Evolutionary conservation across 192 early-diverging fungal species (phyloP).

Genomic region (Phlyctochytrium arcticum): DNA sequence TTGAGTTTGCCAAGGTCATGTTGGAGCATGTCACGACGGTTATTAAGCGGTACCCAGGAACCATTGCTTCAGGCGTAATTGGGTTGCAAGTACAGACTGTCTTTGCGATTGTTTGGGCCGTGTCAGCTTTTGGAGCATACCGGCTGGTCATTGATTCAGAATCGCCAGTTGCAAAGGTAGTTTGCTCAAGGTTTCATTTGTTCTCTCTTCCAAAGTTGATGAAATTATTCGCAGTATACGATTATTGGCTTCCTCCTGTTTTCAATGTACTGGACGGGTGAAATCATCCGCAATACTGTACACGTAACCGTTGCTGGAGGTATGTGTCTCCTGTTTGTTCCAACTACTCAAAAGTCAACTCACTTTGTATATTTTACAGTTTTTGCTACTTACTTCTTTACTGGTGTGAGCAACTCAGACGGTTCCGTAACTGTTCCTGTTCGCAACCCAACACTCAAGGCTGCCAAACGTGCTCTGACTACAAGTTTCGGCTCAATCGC

Average conservation of each 20-base stretch:
- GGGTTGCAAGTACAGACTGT: constrained; percentile 53
- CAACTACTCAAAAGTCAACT: no score
- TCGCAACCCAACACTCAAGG: constrained; percentile 52
- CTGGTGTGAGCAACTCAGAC: constrained; percentile 43
- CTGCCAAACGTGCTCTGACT: constrained; percentile 67
- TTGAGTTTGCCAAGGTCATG: constrained; percentile 52
- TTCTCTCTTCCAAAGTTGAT: no score
- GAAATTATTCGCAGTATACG: constrained; percentile 3
- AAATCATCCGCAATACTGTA: constrained; percentile 61
- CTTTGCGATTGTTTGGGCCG: background rate
- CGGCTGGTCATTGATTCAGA: no score
- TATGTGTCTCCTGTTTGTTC: background rate
- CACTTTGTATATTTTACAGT: no score
- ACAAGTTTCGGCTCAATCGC: constrained; percentile 77
- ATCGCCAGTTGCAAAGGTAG: no score
- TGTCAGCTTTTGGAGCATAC: background rate
- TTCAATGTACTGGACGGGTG: constrained; percentile 65
- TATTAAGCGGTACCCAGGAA: constrained; percentile 69
- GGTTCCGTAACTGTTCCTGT: constrained; percentile 51
- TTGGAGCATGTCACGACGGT: constrained; percentile 74
- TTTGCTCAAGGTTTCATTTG: no score
- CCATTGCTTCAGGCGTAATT: constrained; percentile 66
- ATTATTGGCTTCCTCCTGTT: constrained; percentile 31
- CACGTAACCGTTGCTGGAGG: constrained; percentile 75
- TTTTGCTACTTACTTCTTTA: constrained; percentile 75